Evolutionary conservation across 345 rosid genomes (phyloP).

Genomic region (Eucalyptus tenuipes): DNA sequence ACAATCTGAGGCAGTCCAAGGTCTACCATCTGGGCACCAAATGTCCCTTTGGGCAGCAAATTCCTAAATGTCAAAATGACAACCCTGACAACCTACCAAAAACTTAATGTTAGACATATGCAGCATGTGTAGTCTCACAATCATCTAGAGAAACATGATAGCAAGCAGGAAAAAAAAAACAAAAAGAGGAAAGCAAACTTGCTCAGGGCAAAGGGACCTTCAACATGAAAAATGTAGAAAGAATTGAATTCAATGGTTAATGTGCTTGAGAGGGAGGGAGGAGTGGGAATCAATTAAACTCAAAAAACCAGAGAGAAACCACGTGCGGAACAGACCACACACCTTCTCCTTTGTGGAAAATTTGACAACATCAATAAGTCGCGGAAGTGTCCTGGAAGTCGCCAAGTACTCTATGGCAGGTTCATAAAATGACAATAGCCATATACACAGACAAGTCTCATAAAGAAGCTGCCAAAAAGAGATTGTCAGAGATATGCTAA

Average conservation of each 20-base stretch:
- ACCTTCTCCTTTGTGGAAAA: constrained; percentile 96
- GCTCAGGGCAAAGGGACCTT: neutral
- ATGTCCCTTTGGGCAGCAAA: constrained; percentile 71
- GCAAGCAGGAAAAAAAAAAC: neutral
- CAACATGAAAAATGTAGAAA: neutral
- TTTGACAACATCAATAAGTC: constrained; percentile 73
- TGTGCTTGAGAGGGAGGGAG: neutral
- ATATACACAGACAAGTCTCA: constrained; percentile 87
- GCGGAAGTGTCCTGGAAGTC: constrained; percentile 70
- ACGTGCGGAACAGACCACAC: neutral
- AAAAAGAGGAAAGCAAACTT: neutral
- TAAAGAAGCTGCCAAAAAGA: constrained; percentile 68
- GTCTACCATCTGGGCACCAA: constrained; percentile 96
- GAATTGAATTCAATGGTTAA: neutral
- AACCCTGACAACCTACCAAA: constrained; percentile 85
- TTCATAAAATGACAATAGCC: constrained; percentile 90
- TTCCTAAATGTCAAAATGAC: constrained; percentile 70
- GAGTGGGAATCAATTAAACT: neutral
- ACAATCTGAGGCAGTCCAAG: constrained; percentile 88
- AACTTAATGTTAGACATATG: neutral
- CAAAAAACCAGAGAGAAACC: neutral
- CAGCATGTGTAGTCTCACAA: neutral
- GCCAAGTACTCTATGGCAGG: constrained; percentile 87
- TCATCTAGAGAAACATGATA: neutral
- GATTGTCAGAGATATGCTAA: neutral